Evolutionary conservation across 345 rosid genomes (phyloP), one percentile per base, ranked within the genome.

Genomic region (Euphorbia tirucalli): DNA sequence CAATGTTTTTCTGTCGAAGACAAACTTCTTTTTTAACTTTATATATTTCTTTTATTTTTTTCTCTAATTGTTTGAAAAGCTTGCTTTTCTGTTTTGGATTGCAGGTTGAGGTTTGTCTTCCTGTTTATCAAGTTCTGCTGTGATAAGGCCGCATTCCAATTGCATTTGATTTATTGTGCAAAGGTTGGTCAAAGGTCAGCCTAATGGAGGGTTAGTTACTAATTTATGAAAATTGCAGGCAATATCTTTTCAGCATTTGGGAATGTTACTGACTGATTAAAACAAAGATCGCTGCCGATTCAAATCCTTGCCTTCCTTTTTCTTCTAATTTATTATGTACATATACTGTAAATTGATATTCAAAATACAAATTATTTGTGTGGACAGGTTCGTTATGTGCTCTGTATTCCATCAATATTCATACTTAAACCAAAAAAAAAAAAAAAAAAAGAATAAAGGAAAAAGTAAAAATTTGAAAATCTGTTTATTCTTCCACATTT

Each of bases 331-430:
- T 13, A 7, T 72, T 83, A 59, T 90, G 94, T 90, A 87, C 79
- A 83, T 73, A 83, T 73, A 73, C 72, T 93, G 93, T 91, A 91
- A 86, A 91, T 88, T 83, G 71, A 81, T 75, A 74, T 79, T 73
- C 78, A 71, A 70, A 75, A 60, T 75, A 74, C 79, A 70, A 77
- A 77, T 77, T 66, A 83, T 87, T 82, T 82, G 83, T 82, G 87
- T 76, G 80, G 88, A 84, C 84, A 77, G 81, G 80, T 81, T 74
- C 62, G 72, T 78, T 76, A 62, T 68, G 73, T 86, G 83, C 75
- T 81, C 78, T 87, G 88, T 85, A 86, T 71, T 46, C 52, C 7
- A 46, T 46, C 52, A 46, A 46, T 13, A 46, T 46, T 88, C 84
- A 88, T 91, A 90, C 86, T 78, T 84, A 83, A 65, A 67, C 73